Conservation (phyloP, 257 asterid genomes). For the Nicotiana knightiana region DNA sequence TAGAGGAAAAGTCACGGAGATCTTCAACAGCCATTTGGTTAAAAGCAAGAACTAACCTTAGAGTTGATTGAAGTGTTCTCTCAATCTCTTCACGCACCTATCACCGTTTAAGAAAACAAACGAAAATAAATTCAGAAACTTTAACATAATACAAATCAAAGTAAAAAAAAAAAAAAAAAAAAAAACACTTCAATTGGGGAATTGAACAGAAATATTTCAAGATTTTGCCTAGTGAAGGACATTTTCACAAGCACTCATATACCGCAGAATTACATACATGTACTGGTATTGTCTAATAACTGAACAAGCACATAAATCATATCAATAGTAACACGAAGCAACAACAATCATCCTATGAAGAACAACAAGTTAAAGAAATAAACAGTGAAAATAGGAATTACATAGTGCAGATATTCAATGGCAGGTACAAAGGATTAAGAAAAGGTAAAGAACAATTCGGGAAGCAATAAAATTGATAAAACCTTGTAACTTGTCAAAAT, state of each 20-base stretch:
- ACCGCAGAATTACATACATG: neutral
- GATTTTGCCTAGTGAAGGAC: neutral
- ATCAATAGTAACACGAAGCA: neutral
- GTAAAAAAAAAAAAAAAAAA: neutral
- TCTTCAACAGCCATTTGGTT: neutral
- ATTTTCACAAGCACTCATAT: neutral
- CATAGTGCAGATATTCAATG: neutral
- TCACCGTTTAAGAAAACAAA: slow-evolving; percentile 4
- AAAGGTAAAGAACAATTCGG: neutral
- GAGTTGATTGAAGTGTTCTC: slow-evolving; percentile 20
- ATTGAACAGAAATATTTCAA: neutral
- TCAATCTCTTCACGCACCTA: slow-evolving; percentile 71
- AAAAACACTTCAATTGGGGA: neutral
- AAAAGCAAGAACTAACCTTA: slow-evolving; percentile 37
- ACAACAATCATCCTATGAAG: neutral
- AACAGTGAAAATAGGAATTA: neutral
- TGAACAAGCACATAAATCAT: neutral
- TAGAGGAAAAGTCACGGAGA: neutral
- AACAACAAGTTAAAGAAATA: neutral
- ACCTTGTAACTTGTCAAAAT: neutral
- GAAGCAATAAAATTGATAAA: neutral
- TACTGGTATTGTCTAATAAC: neutral
- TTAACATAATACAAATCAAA: neutral
- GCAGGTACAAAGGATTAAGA: neutral
- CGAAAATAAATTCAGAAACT: neutral